Conservation (phyloP, 331 rosid genomes). For the Malus hybrid region DNA sequence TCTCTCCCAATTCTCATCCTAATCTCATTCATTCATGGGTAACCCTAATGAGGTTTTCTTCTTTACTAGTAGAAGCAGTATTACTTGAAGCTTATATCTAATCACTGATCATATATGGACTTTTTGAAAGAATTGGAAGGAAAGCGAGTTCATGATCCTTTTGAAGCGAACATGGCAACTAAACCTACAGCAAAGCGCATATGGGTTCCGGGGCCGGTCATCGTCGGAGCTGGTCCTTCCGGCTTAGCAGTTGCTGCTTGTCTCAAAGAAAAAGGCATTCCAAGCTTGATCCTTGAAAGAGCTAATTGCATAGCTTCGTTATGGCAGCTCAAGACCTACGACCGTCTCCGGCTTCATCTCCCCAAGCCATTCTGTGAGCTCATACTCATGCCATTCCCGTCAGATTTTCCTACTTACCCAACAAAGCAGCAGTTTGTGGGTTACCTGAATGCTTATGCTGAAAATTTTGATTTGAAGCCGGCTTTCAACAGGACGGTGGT, state of each 20-base stretch:
- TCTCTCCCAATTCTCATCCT: neutral
- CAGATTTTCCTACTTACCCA: conserved; percentile 68
- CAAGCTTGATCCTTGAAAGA: conserved; percentile 59
- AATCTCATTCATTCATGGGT: neutral
- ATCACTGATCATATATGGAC: conserved; percentile 26
- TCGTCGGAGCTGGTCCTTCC: conserved; percentile 96
- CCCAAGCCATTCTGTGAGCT: conserved; percentile 83
- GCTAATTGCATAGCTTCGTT: conserved; percentile 73
- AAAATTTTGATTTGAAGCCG: conserved; percentile 46
- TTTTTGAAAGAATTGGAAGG: conserved; percentile 63
- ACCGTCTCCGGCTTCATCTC: conserved; percentile 85
- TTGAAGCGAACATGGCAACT: conserved; percentile 4
- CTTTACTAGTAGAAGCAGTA: neutral
- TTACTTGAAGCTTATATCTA: neutral
- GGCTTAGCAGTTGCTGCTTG: conserved; percentile 91
- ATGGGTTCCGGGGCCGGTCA: conserved; percentile 51
- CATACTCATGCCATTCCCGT: conserved; percentile 72
- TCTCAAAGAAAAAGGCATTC: conserved; percentile 61
- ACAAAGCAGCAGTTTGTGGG: conserved; percentile 66
- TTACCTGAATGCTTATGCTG: conserved; percentile 51
- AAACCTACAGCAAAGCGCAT: neutral
- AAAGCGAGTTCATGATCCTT: conserved; percentile 49
- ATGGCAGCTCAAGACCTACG: conserved; percentile 81
- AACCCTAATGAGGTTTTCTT: neutral
- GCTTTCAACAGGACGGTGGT: conserved; percentile 41